Conservation (phyloP, 441 rosid genomes). For the Sinapis alba region DNA sequence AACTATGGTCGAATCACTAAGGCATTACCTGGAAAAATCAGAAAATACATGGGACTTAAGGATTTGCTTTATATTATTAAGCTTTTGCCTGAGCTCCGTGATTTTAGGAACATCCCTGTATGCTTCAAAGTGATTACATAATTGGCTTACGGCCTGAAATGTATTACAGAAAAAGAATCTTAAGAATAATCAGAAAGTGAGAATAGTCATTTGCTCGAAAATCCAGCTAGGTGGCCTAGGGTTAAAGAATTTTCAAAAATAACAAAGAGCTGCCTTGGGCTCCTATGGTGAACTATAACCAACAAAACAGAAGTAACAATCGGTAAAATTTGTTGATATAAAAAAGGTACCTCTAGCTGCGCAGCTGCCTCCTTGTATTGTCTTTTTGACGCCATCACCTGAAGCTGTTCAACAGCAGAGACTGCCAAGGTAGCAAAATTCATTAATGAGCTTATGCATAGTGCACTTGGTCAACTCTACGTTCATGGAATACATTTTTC, state of each 20-base stretch:
- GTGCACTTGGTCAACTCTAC: not conserved
- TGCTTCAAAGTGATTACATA: constrained; percentile 98
- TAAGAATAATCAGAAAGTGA: not conserved
- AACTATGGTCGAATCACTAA: constrained; percentile 1
- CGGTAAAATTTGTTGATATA: not conserved
- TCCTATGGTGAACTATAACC: constrained; percentile 5
- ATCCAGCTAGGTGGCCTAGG: constrained; percentile 4
- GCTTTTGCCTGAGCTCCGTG: constrained; percentile 95
- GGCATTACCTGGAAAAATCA: constrained; percentile 87
- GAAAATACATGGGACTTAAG: constrained; percentile 96
- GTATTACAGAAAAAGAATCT: constrained; percentile 19
- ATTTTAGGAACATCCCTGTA: constrained; percentile 97
- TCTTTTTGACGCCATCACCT: constrained; percentile 97
- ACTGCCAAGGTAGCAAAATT: constrained; percentile 54
- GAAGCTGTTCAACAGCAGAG: constrained; percentile 99
- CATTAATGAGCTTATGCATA: constrained; percentile 15
- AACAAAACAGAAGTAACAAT: constrained; percentile 17
- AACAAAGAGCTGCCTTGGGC: not conserved
- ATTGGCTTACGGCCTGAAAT: constrained; percentile 97
- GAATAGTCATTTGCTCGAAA: not conserved
- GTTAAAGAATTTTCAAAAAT: constrained; percentile 2
- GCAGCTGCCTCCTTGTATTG: constrained; percentile 99
- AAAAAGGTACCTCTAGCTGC: constrained; percentile 83
- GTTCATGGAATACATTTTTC: not conserved
- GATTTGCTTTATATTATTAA: constrained; percentile 91